Conservation (phyloP, 305 asterid species). For the Coffea humblotiana region DNA sequence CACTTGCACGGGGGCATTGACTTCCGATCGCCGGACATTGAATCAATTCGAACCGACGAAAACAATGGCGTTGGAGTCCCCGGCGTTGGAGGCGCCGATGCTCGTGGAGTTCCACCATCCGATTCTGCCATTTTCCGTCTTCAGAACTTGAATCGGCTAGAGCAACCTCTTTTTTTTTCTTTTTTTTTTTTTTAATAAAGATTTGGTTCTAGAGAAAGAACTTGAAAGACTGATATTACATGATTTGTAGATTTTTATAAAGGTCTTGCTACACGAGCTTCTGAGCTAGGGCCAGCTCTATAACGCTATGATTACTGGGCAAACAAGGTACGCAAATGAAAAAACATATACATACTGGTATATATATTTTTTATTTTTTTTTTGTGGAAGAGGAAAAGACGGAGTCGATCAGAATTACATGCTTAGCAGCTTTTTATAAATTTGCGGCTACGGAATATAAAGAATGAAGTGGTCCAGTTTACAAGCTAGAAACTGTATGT, state of each 20-base stretch:
- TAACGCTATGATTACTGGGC: constrained; percentile 7
- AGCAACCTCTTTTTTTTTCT: neutral
- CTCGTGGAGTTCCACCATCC: constrained; percentile 44
- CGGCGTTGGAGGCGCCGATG: constrained; percentile 83
- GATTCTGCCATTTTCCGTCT: constrained; percentile 49
- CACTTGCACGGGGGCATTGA: constrained; percentile 97
- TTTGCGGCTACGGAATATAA: constrained; percentile 31
- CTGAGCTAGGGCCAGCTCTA: constrained; percentile 30
- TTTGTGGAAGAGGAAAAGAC: neutral
- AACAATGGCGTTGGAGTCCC: constrained; percentile 85
- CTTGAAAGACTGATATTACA: constrained; percentile 21
- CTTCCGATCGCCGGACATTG: constrained; percentile 74
- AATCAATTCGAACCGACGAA: constrained; percentile 64
- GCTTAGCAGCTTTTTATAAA: constrained; percentile 30
- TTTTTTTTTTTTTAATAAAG: neutral
- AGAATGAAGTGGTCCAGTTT: constrained; percentile 31
- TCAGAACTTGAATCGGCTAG: too few relatives aligned
- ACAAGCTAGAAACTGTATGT: neutral
- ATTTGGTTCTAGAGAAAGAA: neutral
- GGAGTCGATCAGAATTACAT: constrained; percentile 31
- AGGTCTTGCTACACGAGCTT: constrained; percentile 29
- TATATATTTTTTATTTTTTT: constrained; percentile 8
- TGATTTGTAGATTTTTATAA: constrained; percentile 36
- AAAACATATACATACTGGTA: neutral
- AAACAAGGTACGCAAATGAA: neutral